Conservation (phyloP, 1,284 basidiomycete species). For the Trametes versicolor region DNA sequence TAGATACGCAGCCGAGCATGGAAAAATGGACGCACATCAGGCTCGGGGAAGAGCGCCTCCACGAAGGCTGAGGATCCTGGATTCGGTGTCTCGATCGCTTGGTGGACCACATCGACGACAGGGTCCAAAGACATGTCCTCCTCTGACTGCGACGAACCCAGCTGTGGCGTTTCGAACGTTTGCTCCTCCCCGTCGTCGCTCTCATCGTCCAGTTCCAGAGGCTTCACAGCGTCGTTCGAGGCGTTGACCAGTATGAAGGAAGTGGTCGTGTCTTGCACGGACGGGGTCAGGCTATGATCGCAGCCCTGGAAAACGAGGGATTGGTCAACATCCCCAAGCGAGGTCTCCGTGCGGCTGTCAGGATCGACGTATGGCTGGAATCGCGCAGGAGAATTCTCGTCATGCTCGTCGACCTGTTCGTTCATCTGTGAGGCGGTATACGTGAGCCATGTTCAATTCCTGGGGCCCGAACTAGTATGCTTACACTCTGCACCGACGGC, state of each 20-base stretch:
- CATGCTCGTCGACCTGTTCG: not conserved
- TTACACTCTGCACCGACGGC: not conserved
- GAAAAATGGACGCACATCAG: not conserved
- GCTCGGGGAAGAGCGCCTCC: not conserved
- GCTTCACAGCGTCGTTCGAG: not conserved
- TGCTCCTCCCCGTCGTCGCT: constrained; percentile 8
- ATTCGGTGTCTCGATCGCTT: not conserved
- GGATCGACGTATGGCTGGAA: not conserved
- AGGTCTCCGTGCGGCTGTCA: not conserved
- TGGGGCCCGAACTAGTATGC: not conserved
- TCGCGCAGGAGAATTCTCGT: constrained; percentile 14
- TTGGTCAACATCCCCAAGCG: not conserved
- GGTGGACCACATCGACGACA: too few relatives aligned
- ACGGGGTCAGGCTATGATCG: not conserved
- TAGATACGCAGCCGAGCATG: not conserved
- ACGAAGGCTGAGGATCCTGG: not conserved
- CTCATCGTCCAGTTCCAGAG: constrained; percentile 4
- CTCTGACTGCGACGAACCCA: not conserved
- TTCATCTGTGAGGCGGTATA: not conserved
- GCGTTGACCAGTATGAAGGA: constrained; percentile 22
- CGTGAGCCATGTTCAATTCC: not conserved
- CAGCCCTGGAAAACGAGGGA: not conserved
- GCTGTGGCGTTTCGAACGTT: constrained; percentile 18
- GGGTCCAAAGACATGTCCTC: not conserved
- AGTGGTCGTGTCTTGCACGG: constrained; percentile 4